Evolutionary conservation across 331 rosid species (phyloP).

Genomic region (Acacia pycnantha): DNA sequence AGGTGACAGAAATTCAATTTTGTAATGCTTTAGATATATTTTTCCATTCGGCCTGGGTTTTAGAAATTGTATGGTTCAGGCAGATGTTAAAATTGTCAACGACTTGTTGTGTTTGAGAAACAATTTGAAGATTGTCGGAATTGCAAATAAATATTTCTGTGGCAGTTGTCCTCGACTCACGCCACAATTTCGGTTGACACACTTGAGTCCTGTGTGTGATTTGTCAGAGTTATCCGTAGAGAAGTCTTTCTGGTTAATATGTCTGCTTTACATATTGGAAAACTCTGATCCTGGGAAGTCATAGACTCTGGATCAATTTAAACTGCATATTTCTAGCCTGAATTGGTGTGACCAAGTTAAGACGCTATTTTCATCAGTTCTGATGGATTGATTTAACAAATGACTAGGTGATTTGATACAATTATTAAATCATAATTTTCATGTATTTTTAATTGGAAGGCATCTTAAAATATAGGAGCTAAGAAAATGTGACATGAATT

Average conservation of each 20-base stretch:
- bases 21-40: neutral
- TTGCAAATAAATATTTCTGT: neutral
- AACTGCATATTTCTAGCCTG: neutral
- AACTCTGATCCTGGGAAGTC: neutral
- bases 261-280: neutral
- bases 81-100: neutral
- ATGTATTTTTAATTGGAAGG: neutral
- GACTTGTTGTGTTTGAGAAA: neutral
- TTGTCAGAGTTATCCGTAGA: constrained; percentile 1
- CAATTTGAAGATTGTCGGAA: neutral
- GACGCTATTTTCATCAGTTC: neutral
- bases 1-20: neutral
- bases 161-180: neutral
- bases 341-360: constrained; percentile 2
- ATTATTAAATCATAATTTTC: neutral
- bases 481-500: constrained; percentile 9
- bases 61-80: neutral
- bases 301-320: neutral
- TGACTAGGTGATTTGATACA: neutral
- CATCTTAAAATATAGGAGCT: neutral
- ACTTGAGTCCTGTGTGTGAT: neutral
- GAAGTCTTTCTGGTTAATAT: neutral
- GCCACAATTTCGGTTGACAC: neutral
- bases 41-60: neutral
- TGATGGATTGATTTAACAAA: constrained; percentile 6